Conservation (phyloP, 345 rosid species). For the Microthlaspi erraticum region DNA sequence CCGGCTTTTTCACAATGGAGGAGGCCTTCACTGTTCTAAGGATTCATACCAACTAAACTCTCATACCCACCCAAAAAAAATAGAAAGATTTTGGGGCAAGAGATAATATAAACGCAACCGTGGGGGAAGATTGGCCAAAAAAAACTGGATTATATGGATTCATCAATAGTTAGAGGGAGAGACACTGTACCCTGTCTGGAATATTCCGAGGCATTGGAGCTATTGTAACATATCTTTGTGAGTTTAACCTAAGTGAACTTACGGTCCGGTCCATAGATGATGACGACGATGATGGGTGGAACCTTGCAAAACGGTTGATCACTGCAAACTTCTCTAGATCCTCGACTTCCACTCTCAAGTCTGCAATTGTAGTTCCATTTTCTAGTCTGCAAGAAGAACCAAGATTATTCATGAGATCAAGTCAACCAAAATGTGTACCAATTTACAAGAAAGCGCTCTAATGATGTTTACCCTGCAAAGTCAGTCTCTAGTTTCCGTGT, state of each 20-base stretch:
- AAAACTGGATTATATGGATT: constrained; percentile 25
- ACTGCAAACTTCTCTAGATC: constrained; percentile 81
- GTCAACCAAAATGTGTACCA: not conserved
- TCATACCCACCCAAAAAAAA: constrained; percentile 24
- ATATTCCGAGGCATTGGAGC: constrained; percentile 76
- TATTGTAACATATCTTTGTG: constrained; percentile 86
- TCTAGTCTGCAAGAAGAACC: constrained; percentile 63
- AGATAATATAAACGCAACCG: constrained; percentile 1
- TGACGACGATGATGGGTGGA: constrained; percentile 59
- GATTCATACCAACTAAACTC: constrained; percentile 27
- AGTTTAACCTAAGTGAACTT: constrained; percentile 53
- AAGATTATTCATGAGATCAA: constrained; percentile 25
- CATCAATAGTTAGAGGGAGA: constrained; percentile 71
- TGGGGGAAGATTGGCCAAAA: constrained; percentile 25
- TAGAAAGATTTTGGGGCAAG: constrained; percentile 7
- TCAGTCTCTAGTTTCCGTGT: constrained; percentile 64
- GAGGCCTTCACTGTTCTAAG: constrained; percentile 30
- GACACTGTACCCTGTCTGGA: constrained; percentile 89
- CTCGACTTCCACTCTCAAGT: constrained; percentile 78
- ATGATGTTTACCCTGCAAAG: constrained; percentile 55
- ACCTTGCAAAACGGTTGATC: constrained; percentile 87
- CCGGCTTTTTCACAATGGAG: constrained; percentile 27
- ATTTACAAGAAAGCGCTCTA: constrained; percentile 23
- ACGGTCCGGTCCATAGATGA: constrained; percentile 50
- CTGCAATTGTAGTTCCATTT: constrained; percentile 62